Evolutionary conservation across 2,329 filamentous ascomycete species (phyloP), one percentile per base, ranked within the genome.

Genomic region (Colletotrichum paranaense): DNA sequence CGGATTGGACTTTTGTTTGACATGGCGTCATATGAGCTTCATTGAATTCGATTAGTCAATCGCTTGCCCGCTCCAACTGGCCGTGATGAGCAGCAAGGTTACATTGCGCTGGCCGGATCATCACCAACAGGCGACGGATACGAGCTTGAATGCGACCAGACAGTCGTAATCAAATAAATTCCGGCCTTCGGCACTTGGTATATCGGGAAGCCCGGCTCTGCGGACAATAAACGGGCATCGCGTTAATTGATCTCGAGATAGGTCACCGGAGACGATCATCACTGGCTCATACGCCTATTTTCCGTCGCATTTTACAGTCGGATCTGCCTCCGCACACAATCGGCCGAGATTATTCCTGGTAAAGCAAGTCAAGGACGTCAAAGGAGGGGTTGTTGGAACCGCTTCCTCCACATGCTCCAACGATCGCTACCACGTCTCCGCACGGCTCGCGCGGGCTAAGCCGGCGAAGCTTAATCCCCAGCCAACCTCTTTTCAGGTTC

Each of bases 1-100:
- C 60, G 52, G 67, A 73, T 11, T 72, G 71, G 73, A 70, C 73
- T 53, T 14, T 75, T 53, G 72, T 76, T 2, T 75, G 67, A 68
- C 32, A 72, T 67, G 57, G 32, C 72, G 14, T 62, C 72, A 49
- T 55, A 19, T 38, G n/a, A n/a, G 53, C 26, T 32, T 53, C 26
- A 42, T 56, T 28, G 49, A 68, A 24, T 57, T 35, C 52, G 57
- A 46, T 72, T 38, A 24, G 28, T 38, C 62, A 64, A 32, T 63
- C 5, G 28, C 24, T 49, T 19, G 14, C 12, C 30, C 32, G 28
- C 62, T 53, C 46, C 62, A 63, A 24, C 24, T 56, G 11, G 12
- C 16, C 62, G 42, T 65, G 4, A 12, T 14, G 30, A 42, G 30
- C 22, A 28, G 14, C 11, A 14, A 16, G 62, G 49, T 65, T 30